These are phyloP conservation scores for Penicillium turbatum DNA, from an alignment of 495 filamentous ascomycete genomes.

Conservation along the genomic window DNA sequence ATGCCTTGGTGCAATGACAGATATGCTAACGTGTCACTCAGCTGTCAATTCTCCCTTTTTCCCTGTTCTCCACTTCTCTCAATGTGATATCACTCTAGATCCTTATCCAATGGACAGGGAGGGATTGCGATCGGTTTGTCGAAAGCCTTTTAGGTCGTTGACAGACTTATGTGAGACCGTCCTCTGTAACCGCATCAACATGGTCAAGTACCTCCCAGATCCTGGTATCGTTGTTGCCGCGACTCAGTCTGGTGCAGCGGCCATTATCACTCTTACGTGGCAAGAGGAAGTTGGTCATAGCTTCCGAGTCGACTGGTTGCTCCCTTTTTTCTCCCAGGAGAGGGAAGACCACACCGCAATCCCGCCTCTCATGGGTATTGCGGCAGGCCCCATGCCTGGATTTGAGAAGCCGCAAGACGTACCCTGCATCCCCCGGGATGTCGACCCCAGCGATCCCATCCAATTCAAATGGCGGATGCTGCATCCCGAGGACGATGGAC, in stretches of 20 bases:
- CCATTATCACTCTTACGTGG: conserved; percentile 65
- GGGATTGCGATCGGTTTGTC: conserved; percentile 45
- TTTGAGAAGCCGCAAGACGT: conserved; percentile 42
- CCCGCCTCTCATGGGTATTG: conserved; percentile 50
- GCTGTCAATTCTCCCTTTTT: conserved; percentile 26
- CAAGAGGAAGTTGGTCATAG: conserved; percentile 30
- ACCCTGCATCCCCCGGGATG: conserved; percentile 30
- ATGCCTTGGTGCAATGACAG: background rate
- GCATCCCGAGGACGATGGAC: conserved; percentile 17
- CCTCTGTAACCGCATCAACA: conserved; percentile 65
- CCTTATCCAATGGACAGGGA: conserved; percentile 36
- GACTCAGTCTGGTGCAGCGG: conserved; percentile 69
- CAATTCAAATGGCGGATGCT: conserved; percentile 34
- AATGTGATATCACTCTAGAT: conserved; percentile 55
- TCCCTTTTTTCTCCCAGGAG: conserved; percentile 51
- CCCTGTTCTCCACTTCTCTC: conserved; percentile 56
- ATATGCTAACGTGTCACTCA: background rate
- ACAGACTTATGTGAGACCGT: conserved; percentile 38
- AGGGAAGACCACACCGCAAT: conserved; percentile 37
- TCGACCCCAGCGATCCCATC: conserved; percentile 24
- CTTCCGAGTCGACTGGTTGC: conserved; percentile 54
- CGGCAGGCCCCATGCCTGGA: conserved; percentile 60
- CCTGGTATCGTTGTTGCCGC: conserved; percentile 71
- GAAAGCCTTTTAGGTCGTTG: conserved; percentile 36
- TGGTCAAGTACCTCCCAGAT: conserved; percentile 72